A percentile compares a stretch with the other conserved stretches of the same genome.
These are phyloP conservation scores for Zygosaccharomyces sapae DNA, from an alignment of 1,139 yeast genomes.

Conservation along the genomic window DNA sequence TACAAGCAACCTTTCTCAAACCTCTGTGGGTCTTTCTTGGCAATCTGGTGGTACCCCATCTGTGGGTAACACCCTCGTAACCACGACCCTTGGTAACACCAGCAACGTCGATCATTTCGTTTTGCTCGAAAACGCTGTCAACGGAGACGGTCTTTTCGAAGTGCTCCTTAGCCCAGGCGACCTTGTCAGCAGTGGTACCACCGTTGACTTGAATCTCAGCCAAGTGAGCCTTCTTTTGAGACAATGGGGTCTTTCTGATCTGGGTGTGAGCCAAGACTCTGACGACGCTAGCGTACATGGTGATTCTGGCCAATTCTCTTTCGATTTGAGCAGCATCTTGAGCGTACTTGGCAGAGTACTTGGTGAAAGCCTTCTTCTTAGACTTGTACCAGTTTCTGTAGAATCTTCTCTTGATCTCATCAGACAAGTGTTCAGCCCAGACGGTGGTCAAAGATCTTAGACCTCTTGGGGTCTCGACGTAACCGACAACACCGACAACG, in stretches of 20 bases:
- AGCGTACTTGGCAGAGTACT: conserved; percentile 98
- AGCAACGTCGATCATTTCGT: conserved; percentile 96
- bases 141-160: conserved; percentile 98
- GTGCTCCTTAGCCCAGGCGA: conserved; percentile 98
- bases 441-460: conserved; percentile 98
- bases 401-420: conserved; percentile 99
- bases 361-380: conserved; percentile 99
- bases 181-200: conserved; percentile 97
- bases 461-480: conserved; percentile 99
- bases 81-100: conserved; percentile 99
- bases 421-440: conserved; percentile 99
- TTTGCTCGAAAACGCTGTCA: conserved; percentile 94
- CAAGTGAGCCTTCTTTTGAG: conserved; percentile 99
- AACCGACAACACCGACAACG: conserved; percentile 99
- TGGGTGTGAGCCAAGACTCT: conserved; percentile 99
- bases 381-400: conserved; percentile 99
- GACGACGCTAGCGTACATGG: conserved; percentile 97
- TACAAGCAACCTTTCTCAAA: conserved; percentile 99
- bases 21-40: conserved; percentile 99
- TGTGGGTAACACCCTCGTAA: conserved; percentile 99
- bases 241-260: conserved; percentile 97
- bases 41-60: conserved; percentile 99
- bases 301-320: conserved; percentile 97
- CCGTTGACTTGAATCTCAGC: conserved; percentile 99
- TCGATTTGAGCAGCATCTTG: conserved; percentile 79